Evolutionary conservation across 2,329 filamentous ascomycete species (phyloP), one percentile per base, ranked within the genome.

Genomic region (Ophiostoma himal-ulmi): DNA sequence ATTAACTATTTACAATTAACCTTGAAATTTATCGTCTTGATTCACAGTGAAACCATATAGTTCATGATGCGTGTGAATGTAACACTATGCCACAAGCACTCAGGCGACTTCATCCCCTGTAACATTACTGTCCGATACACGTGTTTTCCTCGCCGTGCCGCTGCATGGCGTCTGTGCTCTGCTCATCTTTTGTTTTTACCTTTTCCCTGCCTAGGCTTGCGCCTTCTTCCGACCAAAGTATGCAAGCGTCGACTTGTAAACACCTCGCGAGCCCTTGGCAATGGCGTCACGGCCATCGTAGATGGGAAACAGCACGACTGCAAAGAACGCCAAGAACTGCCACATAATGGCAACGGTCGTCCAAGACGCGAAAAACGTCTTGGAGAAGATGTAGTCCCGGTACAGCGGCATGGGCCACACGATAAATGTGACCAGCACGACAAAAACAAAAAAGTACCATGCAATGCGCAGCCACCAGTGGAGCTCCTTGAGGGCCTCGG

Each of bases 391-490:
- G 69, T 81, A 85, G 73, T 82, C 76, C 2, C 82, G 79, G 72
- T 85, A 84, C 5, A 85, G 77, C 30, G 83, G 82, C 76, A 85
- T 77, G 0, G 82, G 83, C 83, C 82, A 85, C 0, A 79, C 73
- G 13, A 85, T 67, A 36, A 83, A 80, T 0, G 83, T 84, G 11
- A 82, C 75, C 8, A 83, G 73, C 1, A 84, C 78, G 67, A 73
- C 64, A 22, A 69, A 44, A 6, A 66, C 36, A 10, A 68, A 71
- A 2, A 72, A 65, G 3, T 48, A 26, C 70, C 72, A 73, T n/a
- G 72, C 69, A 17, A 71, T 60, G 20, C 66, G 64, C 20, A 69
- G 66, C 72, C 72, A 73, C 37, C 68, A 67, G 48, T 68, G 37
- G 13, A 73, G 66, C 39, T 70, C 70, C 8, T 26, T 54, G 20